phyloP scores from a whole-genome alignment of 2,329 filamentous ascomycete genomes.

The Rachicladosporium sp. region DNA sequence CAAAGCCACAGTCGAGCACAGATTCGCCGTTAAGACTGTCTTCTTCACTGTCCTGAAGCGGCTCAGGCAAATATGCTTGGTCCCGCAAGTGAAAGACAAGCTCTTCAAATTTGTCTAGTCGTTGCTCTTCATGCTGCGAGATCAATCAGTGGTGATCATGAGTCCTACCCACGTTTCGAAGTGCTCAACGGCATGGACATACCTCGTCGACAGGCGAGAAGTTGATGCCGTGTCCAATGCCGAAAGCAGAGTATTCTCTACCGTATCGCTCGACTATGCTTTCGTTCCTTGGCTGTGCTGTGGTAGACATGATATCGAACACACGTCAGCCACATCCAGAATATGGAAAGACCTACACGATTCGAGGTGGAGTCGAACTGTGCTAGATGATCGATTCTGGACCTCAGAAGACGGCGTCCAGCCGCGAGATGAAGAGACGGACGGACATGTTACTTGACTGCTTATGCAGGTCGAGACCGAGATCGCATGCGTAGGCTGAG shows the following conservation, averaged over 20 bases:
- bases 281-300: neutral
- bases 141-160: constrained; percentile 1
- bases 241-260: constrained; percentile 2
- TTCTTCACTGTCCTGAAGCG: constrained; percentile 11
- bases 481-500: no score
- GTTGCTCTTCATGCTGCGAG: constrained; percentile 17
- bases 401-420: no score
- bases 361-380: no score
- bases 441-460: no score
- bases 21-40: constrained; percentile 9
- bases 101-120: constrained; percentile 17
- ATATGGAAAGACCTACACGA: no score
- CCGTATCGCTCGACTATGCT: neutral
- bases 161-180: neutral
- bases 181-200: constrained; percentile 5
- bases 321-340: no score
- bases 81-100: constrained; percentile 15
- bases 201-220: constrained; percentile 25
- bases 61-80: constrained; percentile 12
- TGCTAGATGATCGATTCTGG: no score
- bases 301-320: no score
- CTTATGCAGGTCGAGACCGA: no score
- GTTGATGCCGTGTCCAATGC: constrained; percentile 13
- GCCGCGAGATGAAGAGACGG: no score
- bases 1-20: constrained; percentile 23